Percentiles rank a stretch among this genome's conserved stretches.
These are phyloP conservation scores for Fomitopsis pulvina DNA, from an alignment of 768 basidiomycete species.

Conservation along the genomic window DNA sequence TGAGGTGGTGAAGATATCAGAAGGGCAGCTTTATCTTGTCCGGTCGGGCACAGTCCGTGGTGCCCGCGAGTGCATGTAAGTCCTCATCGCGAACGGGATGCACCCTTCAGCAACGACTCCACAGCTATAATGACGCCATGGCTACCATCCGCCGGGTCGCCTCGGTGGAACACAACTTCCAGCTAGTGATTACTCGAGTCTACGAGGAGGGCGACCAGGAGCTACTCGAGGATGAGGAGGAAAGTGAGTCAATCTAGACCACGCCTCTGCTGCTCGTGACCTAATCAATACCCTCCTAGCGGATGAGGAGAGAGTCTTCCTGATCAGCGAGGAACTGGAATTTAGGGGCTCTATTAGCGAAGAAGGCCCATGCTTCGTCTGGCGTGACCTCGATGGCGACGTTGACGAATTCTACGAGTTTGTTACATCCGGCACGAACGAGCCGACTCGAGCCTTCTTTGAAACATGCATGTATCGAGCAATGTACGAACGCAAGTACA, in stretches of 20 bases:
- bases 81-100: slow-evolving; percentile 5
- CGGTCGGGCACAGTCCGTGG: slow-evolving; percentile 88
- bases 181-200: slow-evolving; percentile 92
- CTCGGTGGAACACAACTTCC: slow-evolving; percentile 70
- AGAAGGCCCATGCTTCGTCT: slow-evolving; percentile 75
- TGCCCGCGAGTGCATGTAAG: slow-evolving; percentile 95
- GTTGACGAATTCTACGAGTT: slow-evolving; percentile 94
- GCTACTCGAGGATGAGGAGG: slow-evolving; percentile 88
- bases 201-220: slow-evolving; percentile 98
- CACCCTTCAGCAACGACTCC: background rate
- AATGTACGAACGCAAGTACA: slow-evolving; percentile 94
- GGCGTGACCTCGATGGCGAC: slow-evolving; percentile 90
- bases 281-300: slow-evolving; percentile 39
- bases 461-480: slow-evolving; percentile 93
- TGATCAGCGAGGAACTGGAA: slow-evolving; percentile 85
- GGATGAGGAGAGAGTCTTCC: slow-evolving; percentile 89
- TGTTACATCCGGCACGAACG: slow-evolving; percentile 67
- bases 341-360: slow-evolving; percentile 65
- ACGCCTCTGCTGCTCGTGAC: slow-evolving; percentile 5
- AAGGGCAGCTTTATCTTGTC: slow-evolving; percentile 86
- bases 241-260: slow-evolving; percentile 44
- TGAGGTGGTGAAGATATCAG: slow-evolving; percentile 91
- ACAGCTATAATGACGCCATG: slow-evolving; percentile 93
- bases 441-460: slow-evolving; percentile 79
- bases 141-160: slow-evolving; percentile 85